Base-by-base conservation (phyloP, 331 rosid species). In the Acacia pycnantha region DNA sequence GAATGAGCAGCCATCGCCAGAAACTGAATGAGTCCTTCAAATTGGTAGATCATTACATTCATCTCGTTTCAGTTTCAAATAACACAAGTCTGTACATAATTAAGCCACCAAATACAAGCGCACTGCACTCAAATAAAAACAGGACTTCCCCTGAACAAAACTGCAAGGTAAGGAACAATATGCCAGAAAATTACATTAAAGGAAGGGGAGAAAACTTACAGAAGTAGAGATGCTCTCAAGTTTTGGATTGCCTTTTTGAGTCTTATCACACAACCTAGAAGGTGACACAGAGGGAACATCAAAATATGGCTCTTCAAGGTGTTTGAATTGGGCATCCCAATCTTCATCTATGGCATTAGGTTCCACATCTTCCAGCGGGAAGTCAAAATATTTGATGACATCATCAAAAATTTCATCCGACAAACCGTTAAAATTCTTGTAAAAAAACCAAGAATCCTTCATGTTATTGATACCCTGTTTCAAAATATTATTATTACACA, bases 281-380 rank as follows among this genome's bases (percentile, higher is more conserved):
- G 89, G 40, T 8, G 79, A 43, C 15, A 77, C 29, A 0, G 87
- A 44, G 43, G 86, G 82, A 43, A 72, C 51, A 78, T 88, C 92
- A 31, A 85, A 61, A 31, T 80, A 47, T 3, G 94, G 90, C 9
- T 86, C 90, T 21, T 92, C 97, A 41, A 87, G 78, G 35, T 24
- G 48, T 40, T 88, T 89, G 16, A 92, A 81, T 59, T 86, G 81
- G 15, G 88, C 77, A 67, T 70, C 81, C 92, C 97, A 92, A 79
- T 89, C 92, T 43, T 85, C 90, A 12, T 73, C 90, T 40, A 31
- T 81, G 41, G 67, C 73, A 72, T 72, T 73, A 64, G 31, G 77
- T 70, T 87, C 97, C 70, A 87, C 76, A 74, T 92, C 97, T 65
- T 92, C 97, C 71, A 84, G 40, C 3, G 92, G 88, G 8, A 90